Evolutionary conservation across 1,284 basidiomycete genomes (phyloP).

Genomic region (Sanghuangporus sanghuang): DNA sequence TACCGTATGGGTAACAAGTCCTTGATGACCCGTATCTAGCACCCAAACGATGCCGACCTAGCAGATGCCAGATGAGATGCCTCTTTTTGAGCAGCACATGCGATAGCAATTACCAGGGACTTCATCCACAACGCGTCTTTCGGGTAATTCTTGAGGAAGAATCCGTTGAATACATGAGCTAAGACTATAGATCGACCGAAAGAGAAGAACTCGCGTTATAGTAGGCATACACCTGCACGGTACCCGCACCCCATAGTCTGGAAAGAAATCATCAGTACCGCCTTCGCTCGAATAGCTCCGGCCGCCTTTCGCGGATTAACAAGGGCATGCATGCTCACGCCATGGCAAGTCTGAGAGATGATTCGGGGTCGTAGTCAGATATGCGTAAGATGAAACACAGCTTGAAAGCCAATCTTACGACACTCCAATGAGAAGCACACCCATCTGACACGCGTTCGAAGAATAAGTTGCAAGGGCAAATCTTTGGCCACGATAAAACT

Average conservation of each 20-base stretch:
- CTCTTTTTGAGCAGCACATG: too few species aligned
- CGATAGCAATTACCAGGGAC: not conserved
- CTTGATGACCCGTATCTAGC: slow-evolving; percentile 17
- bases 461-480: too few species aligned
- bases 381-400: not conserved
- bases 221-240: slow-evolving; percentile 12
- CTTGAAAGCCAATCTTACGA: slow-evolving; percentile 1
- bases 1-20: slow-evolving; percentile 15
- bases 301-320: not conserved
- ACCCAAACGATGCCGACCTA: slow-evolving; percentile 13
- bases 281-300: not conserved
- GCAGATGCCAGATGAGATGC: not conserved
- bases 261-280: not conserved
- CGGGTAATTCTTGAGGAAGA: slow-evolving; percentile 1
- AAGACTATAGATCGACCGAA: not conserved
- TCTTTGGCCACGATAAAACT: too few species aligned
- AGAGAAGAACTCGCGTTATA: slow-evolving; percentile 6
- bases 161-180: not conserved
- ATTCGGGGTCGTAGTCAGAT: not conserved
- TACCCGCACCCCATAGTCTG: slow-evolving; percentile 8
- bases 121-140: slow-evolving; percentile 14
- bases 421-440: slow-evolving; percentile 14
- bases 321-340: not conserved
- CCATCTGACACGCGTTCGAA: slow-evolving; percentile 1
- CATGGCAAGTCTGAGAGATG: slow-evolving; percentile 8